A percentile compares a stretch with the other conserved stretches of the same genome.
These are phyloP conservation scores for Aspergillus nidulans DNA, from an alignment of 495 filamentous ascomycete genomes.

Conservation along the genomic window DNA sequence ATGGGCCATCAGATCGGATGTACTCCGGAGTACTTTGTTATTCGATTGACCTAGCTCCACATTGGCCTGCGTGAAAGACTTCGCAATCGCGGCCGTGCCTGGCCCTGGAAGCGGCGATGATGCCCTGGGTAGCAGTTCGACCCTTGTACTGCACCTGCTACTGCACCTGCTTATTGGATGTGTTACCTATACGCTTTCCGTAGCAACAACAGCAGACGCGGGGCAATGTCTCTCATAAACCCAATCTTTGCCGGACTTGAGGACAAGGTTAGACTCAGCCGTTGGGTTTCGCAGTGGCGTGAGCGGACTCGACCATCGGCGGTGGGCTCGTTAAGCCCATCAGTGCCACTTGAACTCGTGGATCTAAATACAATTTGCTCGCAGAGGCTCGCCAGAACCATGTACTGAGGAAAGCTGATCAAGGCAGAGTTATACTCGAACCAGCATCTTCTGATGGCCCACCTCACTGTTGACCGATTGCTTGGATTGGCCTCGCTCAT, in stretches of 20 bases:
- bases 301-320: background rate
- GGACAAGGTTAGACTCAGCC: background rate
- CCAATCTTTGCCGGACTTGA: background rate
- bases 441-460: conserved; percentile 10
- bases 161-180: too few relatives aligned
- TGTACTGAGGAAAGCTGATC: conserved; percentile 11
- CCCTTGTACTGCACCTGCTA: background rate
- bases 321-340: background rate
- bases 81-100: background rate
- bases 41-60: conserved; percentile 7
- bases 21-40: background rate
- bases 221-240: background rate
- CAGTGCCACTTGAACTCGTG: conserved; percentile 4
- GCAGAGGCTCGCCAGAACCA: conserved; percentile 12
- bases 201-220: background rate
- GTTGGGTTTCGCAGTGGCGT: background rate
- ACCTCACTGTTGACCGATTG: conserved; percentile 17
- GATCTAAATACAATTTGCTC: conserved; percentile 7
- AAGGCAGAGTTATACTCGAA: conserved; percentile 8
- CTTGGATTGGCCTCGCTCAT: conserved; percentile 10
- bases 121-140: background rate
- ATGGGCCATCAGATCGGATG: background rate
- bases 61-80: conserved; percentile 1
- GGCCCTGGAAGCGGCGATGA: too few relatives aligned
- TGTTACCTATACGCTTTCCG: background rate